Evolutionary conservation across 768 basidiomycete genomes (phyloP), one percentile per base, ranked within the genome.

Genomic region (Collybiopsis confluens): DNA sequence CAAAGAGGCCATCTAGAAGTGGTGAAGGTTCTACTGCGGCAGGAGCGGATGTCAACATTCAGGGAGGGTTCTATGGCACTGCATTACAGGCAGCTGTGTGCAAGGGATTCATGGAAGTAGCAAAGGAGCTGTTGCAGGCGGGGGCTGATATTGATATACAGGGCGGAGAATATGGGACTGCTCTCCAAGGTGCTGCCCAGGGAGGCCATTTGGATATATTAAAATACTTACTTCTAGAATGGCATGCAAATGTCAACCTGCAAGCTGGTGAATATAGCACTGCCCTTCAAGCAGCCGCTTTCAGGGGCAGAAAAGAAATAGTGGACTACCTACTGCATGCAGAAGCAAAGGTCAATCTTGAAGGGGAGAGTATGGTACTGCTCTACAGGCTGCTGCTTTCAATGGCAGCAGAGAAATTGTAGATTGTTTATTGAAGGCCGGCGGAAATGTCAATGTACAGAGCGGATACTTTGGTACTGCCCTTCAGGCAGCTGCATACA

Each of bases 1-100:
- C 26, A 11, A n/a, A 16, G 43, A 3, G 47, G 57, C 15, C 1
- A 45, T 24, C 18, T 24, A 16, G 24, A 26, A n/a, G 15, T 58
- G n/a, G 50, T 51, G 20, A 26, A 37, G 13, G 42, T 44, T 1
- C 26, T 58, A 51, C 52, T 57, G 30, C 50, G 36, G 33, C 4
- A 26, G 57, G 51, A 1, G 45, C 48, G 2, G 47, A 58, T 58
- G 57, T 56, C n/a, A 56, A 56, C 42, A 45, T 30, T 16, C 56
- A 47, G 26, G 45, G 51, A 13, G 37, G 56, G 52, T 5, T 20
- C 13, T 54, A 56, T 42, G 48, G 37, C 16, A 51, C 4, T 20
- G 47, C 30, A 30, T 35, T 40, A 2, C 45, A 47, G n/a, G 53
- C 24, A 2, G 53, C 43, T 5, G 40, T n/a, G 6, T 6, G 7